Percentiles rank a stretch among this genome's conserved stretches.
phyloP scores from a whole-genome alignment of 345 rosid genomes.

The Melaleuca alternifolia region DNA sequence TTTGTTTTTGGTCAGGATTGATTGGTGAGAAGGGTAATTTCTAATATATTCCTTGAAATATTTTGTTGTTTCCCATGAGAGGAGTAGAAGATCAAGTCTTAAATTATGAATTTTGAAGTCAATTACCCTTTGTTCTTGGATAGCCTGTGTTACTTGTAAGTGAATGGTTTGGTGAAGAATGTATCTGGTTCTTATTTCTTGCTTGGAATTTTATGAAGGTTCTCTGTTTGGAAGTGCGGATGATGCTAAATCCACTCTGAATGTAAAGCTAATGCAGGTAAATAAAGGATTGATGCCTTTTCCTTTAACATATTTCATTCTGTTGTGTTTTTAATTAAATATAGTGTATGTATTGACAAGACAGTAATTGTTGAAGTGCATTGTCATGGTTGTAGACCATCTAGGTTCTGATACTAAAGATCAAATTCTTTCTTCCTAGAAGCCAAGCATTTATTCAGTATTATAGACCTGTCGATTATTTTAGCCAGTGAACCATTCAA shows the following conservation, averaged over 20 bases:
- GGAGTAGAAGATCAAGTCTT: not conserved
- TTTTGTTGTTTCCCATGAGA: not conserved
- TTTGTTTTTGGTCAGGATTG: not conserved
- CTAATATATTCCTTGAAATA: not conserved
- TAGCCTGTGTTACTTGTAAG: not conserved
- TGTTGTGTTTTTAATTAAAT: not conserved
- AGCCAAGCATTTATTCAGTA: not conserved
- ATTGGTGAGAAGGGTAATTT: not conserved
- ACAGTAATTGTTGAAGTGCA: not conserved
- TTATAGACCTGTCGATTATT: not conserved
- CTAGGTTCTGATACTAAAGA: not conserved
- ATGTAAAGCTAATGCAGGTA: slow-evolving; percentile 88
- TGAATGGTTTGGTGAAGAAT: not conserved
- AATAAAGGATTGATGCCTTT: not conserved
- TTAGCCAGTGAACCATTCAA: not conserved
- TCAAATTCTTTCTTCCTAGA: not conserved
- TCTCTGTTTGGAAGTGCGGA: slow-evolving; percentile 74
- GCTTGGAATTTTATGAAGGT: slow-evolving; percentile 35
- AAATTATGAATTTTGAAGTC: not conserved
- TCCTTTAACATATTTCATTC: not conserved
- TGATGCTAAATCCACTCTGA: slow-evolving; percentile 56
- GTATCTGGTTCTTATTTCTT: not conserved
- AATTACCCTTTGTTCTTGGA: not conserved
- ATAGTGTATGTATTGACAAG: not conserved
- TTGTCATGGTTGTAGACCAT: not conserved